Evolutionary conservation across 148 eudicot genomes (phyloP), one percentile per base, ranked within the genome.

Genomic region (Drosera capensis): DNA sequence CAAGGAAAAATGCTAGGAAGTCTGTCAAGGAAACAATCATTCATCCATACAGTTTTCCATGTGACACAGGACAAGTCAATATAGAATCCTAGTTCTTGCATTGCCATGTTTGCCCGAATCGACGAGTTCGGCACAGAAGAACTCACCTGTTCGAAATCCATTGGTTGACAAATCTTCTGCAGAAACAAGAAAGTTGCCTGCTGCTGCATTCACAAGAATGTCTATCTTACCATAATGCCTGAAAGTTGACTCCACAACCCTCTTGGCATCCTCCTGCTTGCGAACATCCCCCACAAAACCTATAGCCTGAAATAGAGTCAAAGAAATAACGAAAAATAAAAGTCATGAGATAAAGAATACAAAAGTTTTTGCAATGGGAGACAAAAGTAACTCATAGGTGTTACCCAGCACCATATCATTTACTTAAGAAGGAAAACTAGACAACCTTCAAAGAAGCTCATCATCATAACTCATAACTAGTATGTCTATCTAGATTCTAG

Each of bases 201-300:
- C 97, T 35, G 97, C 97, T 47, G 87, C 97, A 80, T 90, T 90
- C 12, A 90, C 95, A 67, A 90, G 95, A 68, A 90, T 90, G 56
- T 90, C 95, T 22, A 90, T 72, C 59, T 65, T 65, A 38, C 97
- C 97, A 68, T 66, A 90, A 25, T 73, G 84, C 42, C 63, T 72
- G 47, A 71, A 62, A 46, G 97, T 83, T 38, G 73, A 72, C 51
- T 90, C 97, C 43, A 90, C 76, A 28, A 84, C 87, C 57, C 82
- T 80, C 55, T 54, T 75, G 28, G 87, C 92, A 66, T 90, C 95
- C 29, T 73, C 95, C 48, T 45, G 74, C 14, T 73, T 90, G 37
- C 97, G 79, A 36, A 90, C 97, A 62, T 84, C 97, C 48, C 97
- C 97, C 63, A 64, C 84, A 63, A 84, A 80, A 23, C 97, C 95